These are phyloP conservation scores for Cenchrus purpureus DNA, from an alignment of 176 grass and related monocot species.

Conservation along the genomic window DNA sequence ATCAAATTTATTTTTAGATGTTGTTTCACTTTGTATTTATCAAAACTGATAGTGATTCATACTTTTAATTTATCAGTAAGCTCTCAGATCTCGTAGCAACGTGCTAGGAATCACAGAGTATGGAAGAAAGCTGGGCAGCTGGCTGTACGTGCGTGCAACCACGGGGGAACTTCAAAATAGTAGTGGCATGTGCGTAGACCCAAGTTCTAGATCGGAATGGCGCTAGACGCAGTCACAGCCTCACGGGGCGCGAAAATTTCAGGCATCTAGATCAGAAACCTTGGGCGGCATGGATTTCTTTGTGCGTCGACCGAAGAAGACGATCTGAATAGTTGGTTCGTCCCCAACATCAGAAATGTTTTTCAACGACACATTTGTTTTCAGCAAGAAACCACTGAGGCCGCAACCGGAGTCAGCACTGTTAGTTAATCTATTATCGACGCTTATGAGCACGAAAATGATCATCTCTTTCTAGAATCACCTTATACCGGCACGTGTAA, in stretches of 20 bases:
- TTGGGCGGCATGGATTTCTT: neutral
- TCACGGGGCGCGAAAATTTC: neutral
- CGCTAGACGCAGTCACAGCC: neutral
- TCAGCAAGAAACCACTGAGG: neutral
- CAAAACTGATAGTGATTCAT: no score
- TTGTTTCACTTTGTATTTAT: no score
- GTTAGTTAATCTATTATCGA: neutral
- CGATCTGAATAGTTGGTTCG: neutral
- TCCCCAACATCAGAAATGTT: neutral
- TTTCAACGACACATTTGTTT: neutral
- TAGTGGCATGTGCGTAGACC: neutral
- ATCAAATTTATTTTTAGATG: no score
- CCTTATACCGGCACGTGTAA: neutral
- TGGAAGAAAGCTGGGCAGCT: neutral
- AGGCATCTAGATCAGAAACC: conserved; percentile 25
- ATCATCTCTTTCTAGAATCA: neutral
- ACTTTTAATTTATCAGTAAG: no score
- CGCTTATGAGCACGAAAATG: neutral
- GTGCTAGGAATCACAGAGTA: no score
- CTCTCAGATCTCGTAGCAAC: no score
- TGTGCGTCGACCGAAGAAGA: neutral
- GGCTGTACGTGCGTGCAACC: no score
- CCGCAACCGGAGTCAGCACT: neutral
- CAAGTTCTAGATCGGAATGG: neutral
- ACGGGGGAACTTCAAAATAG: neutral